Conservation (phyloP, 371 early-diverging fungal genomes). For the Mucor plumbeus region DNA sequence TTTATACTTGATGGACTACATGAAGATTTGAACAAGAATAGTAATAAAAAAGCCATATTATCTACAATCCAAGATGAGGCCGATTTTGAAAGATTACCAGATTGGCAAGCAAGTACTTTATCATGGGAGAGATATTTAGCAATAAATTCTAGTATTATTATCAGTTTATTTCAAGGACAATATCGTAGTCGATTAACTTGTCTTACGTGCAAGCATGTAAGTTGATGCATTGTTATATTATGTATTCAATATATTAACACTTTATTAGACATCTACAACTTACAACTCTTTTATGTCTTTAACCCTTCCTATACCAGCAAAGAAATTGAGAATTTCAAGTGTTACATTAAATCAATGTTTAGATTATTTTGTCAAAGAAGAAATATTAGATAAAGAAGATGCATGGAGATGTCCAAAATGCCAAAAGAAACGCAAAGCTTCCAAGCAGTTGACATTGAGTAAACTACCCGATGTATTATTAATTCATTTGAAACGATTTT, state of each 20-base stretch:
- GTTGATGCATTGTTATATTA: conserved; percentile 77
- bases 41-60: conserved; percentile 17
- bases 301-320: conserved; percentile 88
- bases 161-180: conserved; percentile 89
- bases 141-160: conserved; percentile 86
- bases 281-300: conserved; percentile 93
- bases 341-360: conserved; percentile 82
- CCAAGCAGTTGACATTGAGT: conserved; percentile 81
- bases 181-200: conserved; percentile 83
- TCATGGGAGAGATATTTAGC: conserved; percentile 82
- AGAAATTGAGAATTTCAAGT: conserved; percentile 29
- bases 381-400: conserved; percentile 88
- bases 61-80: conserved; percentile 21
- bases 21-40: conserved; percentile 66
- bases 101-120: conserved; percentile 58
- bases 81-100: conserved; percentile 51
- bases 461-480: conserved; percentile 87
- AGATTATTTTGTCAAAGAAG: conserved; percentile 83
- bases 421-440: conserved; percentile 72
- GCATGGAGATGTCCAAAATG: conserved; percentile 91
- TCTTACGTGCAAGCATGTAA: conserved; percentile 74
- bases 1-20: conserved; percentile 77
- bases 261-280: conserved; percentile 79
- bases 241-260: conserved; percentile 22
- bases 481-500: conserved; percentile 94